Evolutionary conservation across 345 rosid genomes (phyloP).

Genomic region (Camelina laxa): DNA sequence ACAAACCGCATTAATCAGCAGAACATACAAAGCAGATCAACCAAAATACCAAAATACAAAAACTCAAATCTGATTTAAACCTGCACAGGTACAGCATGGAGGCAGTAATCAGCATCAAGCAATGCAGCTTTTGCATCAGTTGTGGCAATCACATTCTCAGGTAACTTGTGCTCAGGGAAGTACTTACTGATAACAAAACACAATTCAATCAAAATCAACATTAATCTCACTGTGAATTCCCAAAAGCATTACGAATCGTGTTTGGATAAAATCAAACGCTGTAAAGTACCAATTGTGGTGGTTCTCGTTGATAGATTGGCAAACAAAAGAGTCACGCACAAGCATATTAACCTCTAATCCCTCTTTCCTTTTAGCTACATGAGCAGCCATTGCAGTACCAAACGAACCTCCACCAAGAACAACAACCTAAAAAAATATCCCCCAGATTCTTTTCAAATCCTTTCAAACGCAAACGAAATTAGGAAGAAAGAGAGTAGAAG

Average conservation of each 20-base stretch:
- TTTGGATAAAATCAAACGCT: neutral
- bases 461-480: neutral
- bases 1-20: conserved; percentile 32
- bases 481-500: neutral
- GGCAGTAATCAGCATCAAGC: conserved; percentile 81
- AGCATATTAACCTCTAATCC: conserved; percentile 80
- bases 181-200: conserved; percentile 58
- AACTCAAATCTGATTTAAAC: conserved; percentile 38
- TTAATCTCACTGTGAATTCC: neutral
- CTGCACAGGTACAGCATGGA: conserved; percentile 96
- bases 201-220: conserved; percentile 4
- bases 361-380: conserved; percentile 72
- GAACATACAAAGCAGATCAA: conserved; percentile 30
- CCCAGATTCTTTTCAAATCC: conserved; percentile 15
- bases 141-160: conserved; percentile 80
- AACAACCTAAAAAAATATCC: conserved; percentile 63
- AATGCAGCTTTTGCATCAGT: conserved; percentile 76
- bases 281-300: conserved; percentile 61
- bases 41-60: neutral
- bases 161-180: conserved; percentile 81
- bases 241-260: neutral
- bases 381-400: conserved; percentile 96
- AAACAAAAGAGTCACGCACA: conserved; percentile 73
- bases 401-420: conserved; percentile 98
- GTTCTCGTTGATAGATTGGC: conserved; percentile 65